Percentiles rank a stretch among this genome's conserved stretches.
phyloP scores from a whole-genome alignment of 306 rosid genomes.

The Malus fusca region DNA sequence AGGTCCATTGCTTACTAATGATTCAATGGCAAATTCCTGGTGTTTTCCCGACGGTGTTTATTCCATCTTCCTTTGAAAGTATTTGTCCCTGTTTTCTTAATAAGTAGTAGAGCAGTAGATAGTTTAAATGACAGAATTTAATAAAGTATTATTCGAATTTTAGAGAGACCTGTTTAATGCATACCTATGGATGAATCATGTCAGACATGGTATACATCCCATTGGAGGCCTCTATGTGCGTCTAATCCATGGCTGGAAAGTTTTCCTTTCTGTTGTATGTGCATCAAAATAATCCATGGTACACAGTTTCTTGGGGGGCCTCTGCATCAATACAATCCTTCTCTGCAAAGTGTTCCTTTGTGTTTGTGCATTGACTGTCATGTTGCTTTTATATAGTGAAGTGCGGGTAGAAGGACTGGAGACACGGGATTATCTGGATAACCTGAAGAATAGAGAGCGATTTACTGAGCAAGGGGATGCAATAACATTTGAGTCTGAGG shows the following conservation, averaged over 20 bases:
- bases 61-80: background rate
- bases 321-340: background rate
- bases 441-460: slow-evolving; percentile 54
- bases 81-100: background rate
- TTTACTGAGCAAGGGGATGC: slow-evolving; percentile 82
- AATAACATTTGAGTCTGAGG: slow-evolving; percentile 66
- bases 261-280: background rate
- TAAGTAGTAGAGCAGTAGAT: background rate
- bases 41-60: background rate
- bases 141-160: no score
- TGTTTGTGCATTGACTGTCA: background rate
- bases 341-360: background rate
- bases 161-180: background rate
- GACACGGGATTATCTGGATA: slow-evolving; percentile 78
- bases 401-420: slow-evolving; percentile 82
- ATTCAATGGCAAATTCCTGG: background rate
- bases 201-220: background rate
- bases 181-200: background rate
- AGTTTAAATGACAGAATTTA: background rate
- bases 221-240: background rate
- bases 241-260: background rate
- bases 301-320: background rate
- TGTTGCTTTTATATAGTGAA: slow-evolving; percentile 36
- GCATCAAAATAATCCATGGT: background rate
- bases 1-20: background rate